Base-by-base conservation (phyloP, 1,284 basidiomycete genomes). In the Puccinia novopanici region DNA sequence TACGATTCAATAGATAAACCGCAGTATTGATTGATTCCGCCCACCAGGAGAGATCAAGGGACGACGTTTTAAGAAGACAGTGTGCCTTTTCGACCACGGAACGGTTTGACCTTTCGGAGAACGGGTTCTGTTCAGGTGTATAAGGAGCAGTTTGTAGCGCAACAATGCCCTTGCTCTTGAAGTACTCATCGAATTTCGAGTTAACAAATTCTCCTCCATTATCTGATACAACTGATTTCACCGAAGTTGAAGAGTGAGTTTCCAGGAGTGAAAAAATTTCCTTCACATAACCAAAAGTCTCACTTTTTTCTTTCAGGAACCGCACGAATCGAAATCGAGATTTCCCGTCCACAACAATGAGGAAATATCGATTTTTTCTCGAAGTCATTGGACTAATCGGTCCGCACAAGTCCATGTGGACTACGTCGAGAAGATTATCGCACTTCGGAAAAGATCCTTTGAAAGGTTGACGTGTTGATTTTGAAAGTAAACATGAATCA, bases 371-470 rank as follows among this genome's bases (percentile, higher is more conserved):
- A 3, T 24, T 9, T 24, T 55, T 54, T 19, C 4, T 8, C n/a
- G 50, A 22, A 42, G 55, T 55, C 22, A 27, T 19, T 13, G 72
- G 72, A 5, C 34, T 15, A 24, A 74, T 74, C 37, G 72, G 72
- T 2, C 72, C 72, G 45, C 72, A 74, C 22, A 74, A 45, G 19
- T 74, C 72, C 27, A 59, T 74, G 22, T 74, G 72, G 37, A 74
- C 54, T 19, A 59, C 52, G 19, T 74, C 54, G 30, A 74, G 55
- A 59, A 61, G 15, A 4, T 45, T 34, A 3, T 19, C 12, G 6
- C 55, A 37, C 42, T 45, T n/a, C 2, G 72, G 55, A 74, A 74
- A 59, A 22, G 54, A 13, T 34, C 52, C 55, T 15, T 30, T 34
- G 19, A n/a, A 74, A 19, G 54, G 37, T 48, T 9, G 9, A 10